Evolutionary conservation across 2,329 filamentous ascomycete genomes (phyloP), one percentile per base, ranked within the genome.

Genomic region (Phyllosticta citriasiana): DNA sequence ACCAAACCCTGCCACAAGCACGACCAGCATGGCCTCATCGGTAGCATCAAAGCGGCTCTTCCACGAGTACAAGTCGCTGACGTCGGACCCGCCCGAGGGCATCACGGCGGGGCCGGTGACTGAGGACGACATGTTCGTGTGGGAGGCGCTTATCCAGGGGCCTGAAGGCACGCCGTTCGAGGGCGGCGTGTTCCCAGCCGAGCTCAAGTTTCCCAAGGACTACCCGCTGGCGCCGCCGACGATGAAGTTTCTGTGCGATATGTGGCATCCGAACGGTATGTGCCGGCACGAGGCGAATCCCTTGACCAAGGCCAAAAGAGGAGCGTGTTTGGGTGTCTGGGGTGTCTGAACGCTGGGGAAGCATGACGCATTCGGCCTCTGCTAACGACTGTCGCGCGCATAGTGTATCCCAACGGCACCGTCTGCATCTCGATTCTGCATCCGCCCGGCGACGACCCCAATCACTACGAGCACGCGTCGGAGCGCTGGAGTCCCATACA

Each of bases 391-490:
- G 6, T 24, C 53, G 9, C 14, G 16, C 52, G 14, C 3, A 25
- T 66, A 84, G 84, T 99, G 72, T 97, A 97, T 78, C 79, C 84
- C 7, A 85, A 84, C 71, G 94, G 94, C 69, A 85, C 88, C 66
- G 89, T 99, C 62, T 99, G 94, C 81, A 97, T 99, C 74, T 95
- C 89, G 53, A 99, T 99, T 77, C 82, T 99, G 52, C 94, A 99
- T 74, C 89, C 93, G 12, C 93, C 94, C 4, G 92, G 90, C 77
- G 92, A 97, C 70, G 94, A 99, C 72, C 86, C 89, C 71, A 94
- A 89, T 75, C 93, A 93, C 59, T 99, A 99, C 78, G 94, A 99
- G 76, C 83, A 84, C 26, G 92, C 91, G 16, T 82, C 85, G 30
- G 94, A 99, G 80, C 85, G 94, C 63, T 99, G 94, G 94, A 89